phyloP scores from a whole-genome alignment of 2,329 filamentous ascomycete genomes.

The Aspergillus versicolor region DNA sequence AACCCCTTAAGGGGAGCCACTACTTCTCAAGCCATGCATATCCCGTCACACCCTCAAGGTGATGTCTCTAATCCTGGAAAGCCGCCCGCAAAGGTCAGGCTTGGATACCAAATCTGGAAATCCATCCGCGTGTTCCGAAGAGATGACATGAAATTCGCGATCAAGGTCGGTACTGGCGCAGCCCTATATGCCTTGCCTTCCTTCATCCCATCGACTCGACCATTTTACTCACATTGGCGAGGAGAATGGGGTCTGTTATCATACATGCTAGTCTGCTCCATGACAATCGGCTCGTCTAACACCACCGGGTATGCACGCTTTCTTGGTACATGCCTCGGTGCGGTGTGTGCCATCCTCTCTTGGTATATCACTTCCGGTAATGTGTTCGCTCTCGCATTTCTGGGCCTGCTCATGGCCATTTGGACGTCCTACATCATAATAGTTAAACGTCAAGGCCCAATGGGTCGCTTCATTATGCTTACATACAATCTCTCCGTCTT shows the following conservation, averaged over 20 bases:
- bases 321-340: conserved; percentile 80
- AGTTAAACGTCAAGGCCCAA: conserved; percentile 76
- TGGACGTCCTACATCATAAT: conserved; percentile 90
- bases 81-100: conserved; percentile 23
- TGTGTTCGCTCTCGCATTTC: conserved; percentile 70
- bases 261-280: conserved; percentile 97
- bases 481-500: conserved; percentile 95
- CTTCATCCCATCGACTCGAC: conserved; percentile 75
- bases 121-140: conserved; percentile 58
- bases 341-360: conserved; percentile 68
- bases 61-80: conserved; percentile 1
- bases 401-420: conserved; percentile 78
- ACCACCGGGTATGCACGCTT: conserved; percentile 87
- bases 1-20: conserved; percentile 2
- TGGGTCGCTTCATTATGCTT: conserved; percentile 89
- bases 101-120: conserved; percentile 55
- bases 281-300: conserved; percentile 95
- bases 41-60: not conserved
- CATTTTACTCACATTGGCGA: conserved; percentile 81
- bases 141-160: conserved; percentile 73
- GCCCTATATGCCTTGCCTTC: conserved; percentile 85
- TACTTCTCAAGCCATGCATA: not conserved
- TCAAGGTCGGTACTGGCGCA: conserved; percentile 91
- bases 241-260: conserved; percentile 96
- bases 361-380: conserved; percentile 79